Conservation (phyloP, 805 yeast species). For the Yarrowia sp. region DNA sequence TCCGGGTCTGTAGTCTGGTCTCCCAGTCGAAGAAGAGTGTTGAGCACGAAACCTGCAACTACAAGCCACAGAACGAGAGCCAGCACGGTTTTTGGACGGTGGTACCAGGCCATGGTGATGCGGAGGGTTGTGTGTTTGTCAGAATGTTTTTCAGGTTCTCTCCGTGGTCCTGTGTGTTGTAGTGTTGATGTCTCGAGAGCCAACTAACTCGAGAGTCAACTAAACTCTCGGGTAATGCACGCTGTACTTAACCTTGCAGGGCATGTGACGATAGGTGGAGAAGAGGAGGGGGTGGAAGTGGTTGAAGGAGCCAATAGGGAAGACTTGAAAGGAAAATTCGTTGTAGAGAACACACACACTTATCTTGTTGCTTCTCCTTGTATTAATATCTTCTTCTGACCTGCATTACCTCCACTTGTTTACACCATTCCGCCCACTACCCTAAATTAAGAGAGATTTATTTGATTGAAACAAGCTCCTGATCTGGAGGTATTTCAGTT, state of each 20-base stretch:
- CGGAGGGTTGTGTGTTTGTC: background rate
- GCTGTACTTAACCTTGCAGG: constrained; percentile 28
- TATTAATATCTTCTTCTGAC: too few relatives aligned
- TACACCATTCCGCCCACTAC: too few relatives aligned
- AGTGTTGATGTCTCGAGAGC: background rate
- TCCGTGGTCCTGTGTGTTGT: background rate
- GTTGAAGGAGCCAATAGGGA: too few relatives aligned
- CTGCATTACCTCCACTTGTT: too few relatives aligned
- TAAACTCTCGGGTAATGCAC: constrained; percentile 31
- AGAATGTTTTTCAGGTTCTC: background rate
- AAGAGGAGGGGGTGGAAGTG: too few relatives aligned
- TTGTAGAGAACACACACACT: too few relatives aligned
- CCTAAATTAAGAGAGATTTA: too few relatives aligned
- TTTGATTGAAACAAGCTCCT: too few relatives aligned
- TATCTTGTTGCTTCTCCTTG: too few relatives aligned
- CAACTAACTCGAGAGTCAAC: background rate
- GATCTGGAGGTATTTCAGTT: too few relatives aligned
- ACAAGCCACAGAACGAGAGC: constrained; percentile 7
- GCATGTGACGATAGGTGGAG: constrained; percentile 18
- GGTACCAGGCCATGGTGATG: constrained; percentile 28
- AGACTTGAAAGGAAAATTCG: too few relatives aligned
- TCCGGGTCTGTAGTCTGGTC: constrained; percentile 17
- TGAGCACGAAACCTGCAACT: constrained; percentile 21
- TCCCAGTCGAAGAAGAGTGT: background rate
- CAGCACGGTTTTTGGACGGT: constrained; percentile 28